Evolutionary conservation across 768 basidiomycete genomes (phyloP), one percentile per base, ranked within the genome.

Genomic region (Peribolospora baueri): DNA sequence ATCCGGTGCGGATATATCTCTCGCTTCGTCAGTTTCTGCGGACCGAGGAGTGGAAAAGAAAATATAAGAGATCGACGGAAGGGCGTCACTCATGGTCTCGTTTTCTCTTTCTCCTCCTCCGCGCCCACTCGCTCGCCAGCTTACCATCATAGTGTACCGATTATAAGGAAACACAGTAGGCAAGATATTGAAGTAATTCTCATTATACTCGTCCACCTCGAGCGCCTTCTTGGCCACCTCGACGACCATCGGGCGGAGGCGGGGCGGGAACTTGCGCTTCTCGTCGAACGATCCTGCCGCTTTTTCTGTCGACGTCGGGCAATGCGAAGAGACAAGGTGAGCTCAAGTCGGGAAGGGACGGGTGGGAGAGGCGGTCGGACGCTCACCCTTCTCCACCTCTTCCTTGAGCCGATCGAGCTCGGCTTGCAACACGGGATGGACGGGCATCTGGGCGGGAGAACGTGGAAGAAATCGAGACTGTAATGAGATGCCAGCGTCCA

Each of bases 101-200:
- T 42, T 46, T 46, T 36, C 49, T 45, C 39, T 25, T 25, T 25
- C 25, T 25, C 25, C 25, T 25, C 25, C 25, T 25, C 25, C 25
- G 25, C 25, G 25, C 25, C 25, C 25, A 46, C 37, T 39, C 41
- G 14, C 13, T 54, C 41, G 53, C 39, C 41, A 40, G 14, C 80
- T 52, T 54, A 83, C 81, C 52, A 75, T 82, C 80, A 95, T 87
- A 0, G 85, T 91, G 65, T 84, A 98, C 60, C 81, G 79, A 70
- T 98, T 98, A 65, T 95, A 97, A 0, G 87, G 86, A 62, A 97
- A 87, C 45, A 91, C 66, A 36, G 69, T 72, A 0, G 90, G 85
- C 77, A 95, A 82, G 14, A 81, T 71, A 61, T 77, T 80, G 69
- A 91, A 95, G 66, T 91, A 91, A 61, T 82, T 76, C 13, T 91